Conservation (phyloP, 2,329 filamentous ascomycete genomes). For the Aspergillus costaricaensis region DNA sequence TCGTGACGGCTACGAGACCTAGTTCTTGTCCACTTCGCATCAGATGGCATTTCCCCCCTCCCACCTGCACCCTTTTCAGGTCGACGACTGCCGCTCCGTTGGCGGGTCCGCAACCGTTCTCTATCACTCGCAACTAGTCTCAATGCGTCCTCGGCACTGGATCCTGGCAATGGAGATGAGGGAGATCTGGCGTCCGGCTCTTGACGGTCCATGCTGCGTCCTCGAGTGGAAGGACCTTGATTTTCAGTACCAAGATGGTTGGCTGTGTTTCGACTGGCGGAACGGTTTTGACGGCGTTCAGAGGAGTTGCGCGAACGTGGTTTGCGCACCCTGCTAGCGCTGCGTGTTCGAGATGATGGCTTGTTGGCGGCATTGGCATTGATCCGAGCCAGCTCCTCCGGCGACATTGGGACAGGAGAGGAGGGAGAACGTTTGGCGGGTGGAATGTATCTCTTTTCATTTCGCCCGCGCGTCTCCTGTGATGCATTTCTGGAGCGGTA, state of each 20-base stretch:
- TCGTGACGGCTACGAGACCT: constrained; percentile 40
- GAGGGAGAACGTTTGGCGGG: constrained; percentile 84
- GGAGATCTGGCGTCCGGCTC: constrained; percentile 69
- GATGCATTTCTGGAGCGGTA: constrained; percentile 61
- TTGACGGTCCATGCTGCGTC: constrained; percentile 63
- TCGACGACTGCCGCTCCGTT: constrained; percentile 55
- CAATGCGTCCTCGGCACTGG: constrained; percentile 60
- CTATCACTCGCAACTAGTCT: constrained; percentile 48
- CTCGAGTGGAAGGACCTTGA: constrained; percentile 45
- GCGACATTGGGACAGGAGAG: constrained; percentile 91
- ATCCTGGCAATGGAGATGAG: constrained; percentile 71
- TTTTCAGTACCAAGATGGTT: constrained; percentile 37
- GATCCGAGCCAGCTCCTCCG: constrained; percentile 67
- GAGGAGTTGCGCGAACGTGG: constrained; percentile 35
- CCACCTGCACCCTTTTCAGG: constrained; percentile 47
- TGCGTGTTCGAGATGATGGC: constrained; percentile 36
- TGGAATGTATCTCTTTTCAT: constrained; percentile 66
- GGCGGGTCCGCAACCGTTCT: constrained; percentile 48
- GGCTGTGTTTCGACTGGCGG: constrained; percentile 46
- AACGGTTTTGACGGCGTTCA: constrained; percentile 38
- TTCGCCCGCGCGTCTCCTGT: constrained; percentile 67
- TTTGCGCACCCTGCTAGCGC: constrained; percentile 57
- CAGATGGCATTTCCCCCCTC: constrained; percentile 50
- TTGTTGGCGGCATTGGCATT: constrained; percentile 48
- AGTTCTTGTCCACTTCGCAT: constrained; percentile 39